A percentile compares a stretch with the other conserved stretches of the same genome.
Conservation (phyloP, 2,329 filamentous ascomycete species). For the Clonostachys byssicola region DNA sequence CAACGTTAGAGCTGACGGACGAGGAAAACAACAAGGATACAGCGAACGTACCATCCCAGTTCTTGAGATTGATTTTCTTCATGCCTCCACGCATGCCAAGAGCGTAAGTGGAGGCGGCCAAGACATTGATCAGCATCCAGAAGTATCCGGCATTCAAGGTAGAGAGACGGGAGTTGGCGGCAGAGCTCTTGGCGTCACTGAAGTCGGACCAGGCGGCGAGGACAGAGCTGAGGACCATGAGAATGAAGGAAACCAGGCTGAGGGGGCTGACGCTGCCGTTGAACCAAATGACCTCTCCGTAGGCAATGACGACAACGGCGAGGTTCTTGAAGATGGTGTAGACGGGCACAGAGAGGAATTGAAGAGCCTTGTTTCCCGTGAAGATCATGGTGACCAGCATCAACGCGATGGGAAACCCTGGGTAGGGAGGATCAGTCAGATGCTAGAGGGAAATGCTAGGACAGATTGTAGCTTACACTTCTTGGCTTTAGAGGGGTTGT, state of each 20-base stretch:
- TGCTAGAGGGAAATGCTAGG: constrained; percentile 21
- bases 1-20: constrained; percentile 14
- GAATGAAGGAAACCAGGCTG: constrained; percentile 85
- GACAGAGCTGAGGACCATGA: constrained; percentile 94
- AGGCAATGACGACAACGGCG: constrained; percentile 97
- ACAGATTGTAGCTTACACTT: constrained; percentile 62
- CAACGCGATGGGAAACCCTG: constrained; percentile 94
- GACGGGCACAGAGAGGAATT: constrained; percentile 94
- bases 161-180: constrained; percentile 70
- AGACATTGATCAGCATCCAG: constrained; percentile 97
- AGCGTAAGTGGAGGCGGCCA: constrained; percentile 87
- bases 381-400: constrained; percentile 99
- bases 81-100: constrained; percentile 97
- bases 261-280: constrained; percentile 88
- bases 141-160: constrained; percentile 93
- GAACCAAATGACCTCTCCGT: constrained; percentile 98
- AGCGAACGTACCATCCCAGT: constrained; percentile 85
- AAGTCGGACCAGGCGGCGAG: constrained; percentile 98
- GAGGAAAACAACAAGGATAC: not conserved
- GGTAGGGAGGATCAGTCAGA: not conserved
- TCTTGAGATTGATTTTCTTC: constrained; percentile 99
- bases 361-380: constrained; percentile 90
- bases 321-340: constrained; percentile 99
- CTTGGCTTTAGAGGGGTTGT: constrained; percentile 83
- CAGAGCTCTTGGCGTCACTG: constrained; percentile 70